Evolutionary conservation across 495 filamentous ascomycete genomes (phyloP).

Genomic region (Symbiotaphrina buchneri): DNA sequence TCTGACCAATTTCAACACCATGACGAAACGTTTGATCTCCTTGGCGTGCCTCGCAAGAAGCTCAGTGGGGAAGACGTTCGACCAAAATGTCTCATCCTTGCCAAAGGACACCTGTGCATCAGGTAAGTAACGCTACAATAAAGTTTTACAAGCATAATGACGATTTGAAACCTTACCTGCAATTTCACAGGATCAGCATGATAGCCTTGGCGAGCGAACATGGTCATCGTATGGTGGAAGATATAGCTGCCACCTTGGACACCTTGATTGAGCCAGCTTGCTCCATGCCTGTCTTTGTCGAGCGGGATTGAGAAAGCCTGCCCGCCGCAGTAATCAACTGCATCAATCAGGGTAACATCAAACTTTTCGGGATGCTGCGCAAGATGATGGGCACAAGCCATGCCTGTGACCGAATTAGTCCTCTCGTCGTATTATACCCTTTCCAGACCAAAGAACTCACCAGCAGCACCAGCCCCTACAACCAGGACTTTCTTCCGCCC

Average conservation of each 20-base stretch:
- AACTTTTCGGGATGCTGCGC: constrained; percentile 54
- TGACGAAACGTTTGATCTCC: constrained; percentile 44
- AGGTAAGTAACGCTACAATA: constrained; percentile 1
- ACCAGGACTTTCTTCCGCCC: constrained; percentile 32
- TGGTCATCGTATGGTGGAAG: constrained; percentile 65
- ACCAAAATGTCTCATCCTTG: constrained; percentile 54
- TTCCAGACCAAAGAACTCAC: too few species aligned
- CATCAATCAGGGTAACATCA: constrained; percentile 52
- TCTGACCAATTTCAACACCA: constrained; percentile 42
- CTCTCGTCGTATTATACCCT: too few species aligned
- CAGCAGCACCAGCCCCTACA: constrained; percentile 41
- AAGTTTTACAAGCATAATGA: too few species aligned
- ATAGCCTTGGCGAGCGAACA: constrained; percentile 47
- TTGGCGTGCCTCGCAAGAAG: constrained; percentile 34
- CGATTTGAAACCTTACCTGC: too few species aligned
- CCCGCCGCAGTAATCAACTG: constrained; percentile 43
- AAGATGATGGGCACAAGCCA: constrained; percentile 58
- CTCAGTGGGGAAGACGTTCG: constrained; percentile 54
- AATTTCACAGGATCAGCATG: constrained; percentile 47
- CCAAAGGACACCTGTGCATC: constrained; percentile 73
- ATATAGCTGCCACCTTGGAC: constrained; percentile 63
- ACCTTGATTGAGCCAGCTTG: constrained; percentile 64
- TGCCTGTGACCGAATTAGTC: too few species aligned
- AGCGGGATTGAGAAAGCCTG: constrained; percentile 62
- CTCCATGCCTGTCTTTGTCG: constrained; percentile 40